Evolutionary conservation across 106 monocot genomes (phyloP), one percentile per base, ranked within the genome.

Genomic region (Gastrodia elata): DNA sequence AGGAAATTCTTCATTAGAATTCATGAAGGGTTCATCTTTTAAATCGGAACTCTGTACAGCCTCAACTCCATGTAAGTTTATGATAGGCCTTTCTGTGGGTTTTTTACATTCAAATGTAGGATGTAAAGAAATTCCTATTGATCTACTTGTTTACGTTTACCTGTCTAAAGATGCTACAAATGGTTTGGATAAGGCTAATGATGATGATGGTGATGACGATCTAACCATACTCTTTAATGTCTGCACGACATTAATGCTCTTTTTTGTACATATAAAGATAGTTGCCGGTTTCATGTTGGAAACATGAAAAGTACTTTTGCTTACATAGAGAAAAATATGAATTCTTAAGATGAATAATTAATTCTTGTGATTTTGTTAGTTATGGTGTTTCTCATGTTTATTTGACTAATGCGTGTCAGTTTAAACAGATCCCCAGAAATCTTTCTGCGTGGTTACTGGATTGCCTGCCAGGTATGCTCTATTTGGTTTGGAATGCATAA

Each of bases 11-110:
- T 75, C 73, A 34, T 70, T 98, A 71, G 93, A 91, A 74, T 93
- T 98, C 71, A 83, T 71, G 68, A 93, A 93, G 24, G 97, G 93
- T 37, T 64, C 76, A 30, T 73, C 86, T 68, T 98, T 98, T 79
- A 71, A 82, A 41, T 86, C 90, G 70, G 91, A 93, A 77, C 35
- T 98, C 36, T 67, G 72, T 74, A 98, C 90, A 44, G 46, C 79
- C n/a, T 72, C 87, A 72, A 68, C 56, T 8, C 85, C 84, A 75
- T 93, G 93, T 93, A 84, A 88, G 96, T 86, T 37, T 46, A 55
- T 71, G 25, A 26, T 22, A 69, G 8, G 40, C 39, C 25, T 69
- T 40, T 69, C 8, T 40, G 67, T 38, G 18, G 6, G 3, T 38
- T 4, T n/a, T 33, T 5, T 67, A 18, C 38, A 67, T 67, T 20